phyloP scores from a whole-genome alignment of 169 alveolate genomes.

The Plasmodium sp. region DNA sequence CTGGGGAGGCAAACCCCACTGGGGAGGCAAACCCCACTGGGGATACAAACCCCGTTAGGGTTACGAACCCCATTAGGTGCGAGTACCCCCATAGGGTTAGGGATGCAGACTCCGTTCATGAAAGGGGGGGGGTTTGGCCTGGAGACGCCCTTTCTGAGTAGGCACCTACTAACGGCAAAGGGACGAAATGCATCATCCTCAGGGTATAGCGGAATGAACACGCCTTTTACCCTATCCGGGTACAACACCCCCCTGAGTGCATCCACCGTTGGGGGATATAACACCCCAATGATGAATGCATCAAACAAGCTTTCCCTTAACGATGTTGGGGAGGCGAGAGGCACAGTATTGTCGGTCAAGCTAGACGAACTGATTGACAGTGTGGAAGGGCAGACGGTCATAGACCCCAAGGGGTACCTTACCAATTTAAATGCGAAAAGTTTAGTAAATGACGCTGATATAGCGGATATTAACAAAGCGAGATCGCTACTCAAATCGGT shows the following conservation, averaged over 20 bases:
- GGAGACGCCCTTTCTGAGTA: slow-evolving; percentile 39
- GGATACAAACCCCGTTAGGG: slow-evolving; percentile 90
- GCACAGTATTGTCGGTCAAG: slow-evolving; percentile 93
- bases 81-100: slow-evolving; percentile 88
- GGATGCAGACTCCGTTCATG: slow-evolving; percentile 82
- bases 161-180: neutral
- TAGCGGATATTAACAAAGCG: slow-evolving; percentile 96
- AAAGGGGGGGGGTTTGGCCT: slow-evolving; percentile 19
- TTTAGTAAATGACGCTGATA: slow-evolving; percentile 89
- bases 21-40: slow-evolving; percentile 84
- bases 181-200: neutral
- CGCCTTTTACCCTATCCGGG: slow-evolving; percentile 48
- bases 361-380: slow-evolving; percentile 94
- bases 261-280: slow-evolving; percentile 81
- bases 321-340: slow-evolving; percentile 95
- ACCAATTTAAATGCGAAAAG: slow-evolving; percentile 91
- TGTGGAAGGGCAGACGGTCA: slow-evolving; percentile 95
- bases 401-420: slow-evolving; percentile 97
- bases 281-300: slow-evolving; percentile 68
- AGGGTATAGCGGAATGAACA: slow-evolving; percentile 13
- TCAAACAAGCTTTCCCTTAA: slow-evolving; percentile 76
- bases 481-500: slow-evolving; percentile 91
- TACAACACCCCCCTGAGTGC: slow-evolving; percentile 77
- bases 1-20: slow-evolving; percentile 85
- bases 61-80: slow-evolving; percentile 85